Evolutionary conservation across 495 filamentous ascomycete species (phyloP).

Genomic region (Daldinia grandis): DNA sequence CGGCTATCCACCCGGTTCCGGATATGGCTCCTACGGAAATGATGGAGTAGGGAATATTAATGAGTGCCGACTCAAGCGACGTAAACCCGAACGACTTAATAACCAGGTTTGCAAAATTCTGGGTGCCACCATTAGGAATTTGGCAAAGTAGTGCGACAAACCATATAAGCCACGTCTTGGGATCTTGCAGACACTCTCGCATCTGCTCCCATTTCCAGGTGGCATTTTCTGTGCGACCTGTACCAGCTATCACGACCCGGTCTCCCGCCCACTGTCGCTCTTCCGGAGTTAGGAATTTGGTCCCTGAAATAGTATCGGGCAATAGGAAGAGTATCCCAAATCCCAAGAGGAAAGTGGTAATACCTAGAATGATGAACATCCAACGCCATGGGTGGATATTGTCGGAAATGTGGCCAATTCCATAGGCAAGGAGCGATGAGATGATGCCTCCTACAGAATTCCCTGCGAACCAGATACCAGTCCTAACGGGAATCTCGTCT

Average conservation of each 20-base stretch:
- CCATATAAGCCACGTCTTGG: slow-evolving; percentile 56
- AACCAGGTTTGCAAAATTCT: slow-evolving; percentile 54
- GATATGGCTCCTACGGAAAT: slow-evolving; percentile 47
- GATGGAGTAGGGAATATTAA: slow-evolving; percentile 51
- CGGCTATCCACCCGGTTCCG: slow-evolving; percentile 51
- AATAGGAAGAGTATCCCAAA: slow-evolving; percentile 45
- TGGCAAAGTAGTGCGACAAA: slow-evolving; percentile 50
- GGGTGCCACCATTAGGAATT: slow-evolving; percentile 57
- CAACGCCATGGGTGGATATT: slow-evolving; percentile 46
- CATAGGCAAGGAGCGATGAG: slow-evolving; percentile 57
- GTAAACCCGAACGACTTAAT: slow-evolving; percentile 54
- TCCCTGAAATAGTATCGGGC: slow-evolving; percentile 44
- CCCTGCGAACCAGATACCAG: slow-evolving; percentile 53
- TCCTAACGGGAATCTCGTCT: slow-evolving; percentile 49
- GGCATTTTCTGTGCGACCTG: slow-evolving; percentile 46
- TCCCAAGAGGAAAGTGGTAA: slow-evolving; percentile 45
- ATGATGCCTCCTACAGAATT: slow-evolving; percentile 51
- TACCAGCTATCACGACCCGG: slow-evolving; percentile 49
- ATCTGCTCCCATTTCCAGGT: slow-evolving; percentile 50
- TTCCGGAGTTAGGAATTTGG: slow-evolving; percentile 42
- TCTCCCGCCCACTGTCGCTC: slow-evolving; percentile 47
- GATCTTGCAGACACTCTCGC: slow-evolving; percentile 51
- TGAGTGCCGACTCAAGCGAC: slow-evolving; percentile 48
- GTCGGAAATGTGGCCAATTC: slow-evolving; percentile 51
- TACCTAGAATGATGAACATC: slow-evolving; percentile 51